Base-by-base conservation (phyloP, 2,329 filamentous ascomycete genomes). In the Colletotrichum horii region DNA sequence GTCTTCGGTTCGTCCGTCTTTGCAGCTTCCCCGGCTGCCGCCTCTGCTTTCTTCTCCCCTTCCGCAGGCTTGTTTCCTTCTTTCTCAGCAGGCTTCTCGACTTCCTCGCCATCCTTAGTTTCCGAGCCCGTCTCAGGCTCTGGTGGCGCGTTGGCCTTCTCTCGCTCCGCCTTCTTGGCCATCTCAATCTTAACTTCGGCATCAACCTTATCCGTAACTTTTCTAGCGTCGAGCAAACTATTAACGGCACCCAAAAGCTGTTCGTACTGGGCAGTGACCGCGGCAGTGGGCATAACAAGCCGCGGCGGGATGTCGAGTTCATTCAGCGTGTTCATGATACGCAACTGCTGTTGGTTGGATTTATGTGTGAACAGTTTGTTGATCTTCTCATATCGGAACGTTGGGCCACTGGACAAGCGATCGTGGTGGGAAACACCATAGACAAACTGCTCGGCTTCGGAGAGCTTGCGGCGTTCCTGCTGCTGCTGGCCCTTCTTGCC, bases 381-480 rank as follows among this genome's bases (percentile, higher is more conserved):
- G 74, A 96, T 91, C 83, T 92, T 93, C 80, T 96, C 94, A 32
- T 95, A 95, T 15, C 96, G 94, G 89, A 98, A 98, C 16, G 95
- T 94, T 43, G 98, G 95, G 8, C 97, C 96, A 11, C 93, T 94
- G 3, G 94, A 93, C 52, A 98, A 89, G 32, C 96, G 94, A 71
- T 98, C 96, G 82, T 96, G 94, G 78, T 95, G 92, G 9, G 94
- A 91, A 12, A 99, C 94, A 77, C 96, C 97, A 81, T 96, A 98
- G 38, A 94, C 90, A 77, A 91, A 85, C 85, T 96, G 93, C 84
- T 97, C 94, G 78, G 94, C 91, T 62, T 93, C 89, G 6, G 92
- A 92, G 78, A 98, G 92, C 83, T 93, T 92, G 81, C 93, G 92
- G 70, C 93, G 90, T 80, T 93, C 90, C 22, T 88, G 88, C 69